Base-by-base conservation (phyloP, 2,329 filamentous ascomycete species). In the Exophiala oligosperma region DNA sequence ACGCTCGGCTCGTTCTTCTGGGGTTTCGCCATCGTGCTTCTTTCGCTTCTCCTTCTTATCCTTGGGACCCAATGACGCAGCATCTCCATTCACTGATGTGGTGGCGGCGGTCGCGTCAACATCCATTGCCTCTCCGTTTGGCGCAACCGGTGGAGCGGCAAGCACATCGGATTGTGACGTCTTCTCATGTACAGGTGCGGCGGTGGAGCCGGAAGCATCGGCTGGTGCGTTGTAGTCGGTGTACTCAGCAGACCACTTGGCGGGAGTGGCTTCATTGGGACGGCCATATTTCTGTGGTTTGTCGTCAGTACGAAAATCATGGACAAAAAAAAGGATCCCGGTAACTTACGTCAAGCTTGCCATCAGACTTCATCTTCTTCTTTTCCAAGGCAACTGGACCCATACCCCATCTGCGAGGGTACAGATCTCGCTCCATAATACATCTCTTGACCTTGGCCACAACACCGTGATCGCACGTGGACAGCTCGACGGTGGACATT, bases 351-450 rank as follows among this genome's bases (percentile, higher is more conserved):
- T 99, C 94, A 60, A 99, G 88, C 80, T 97, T 96, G 76, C 94
- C 94, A 67, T 91, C 90, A 53, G 92, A 91, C 86, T 97, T 97
- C 82, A 99, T 87, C 86, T 97, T 97, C 89, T 99, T 99, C 87
- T 99, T 99, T 84, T 97, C 92, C 49, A 89, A 79, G 50, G 94
- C 94, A 60, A 93, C 88, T 53, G 94, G 93, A 62, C 94, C 94
- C 72, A 97, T 85, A 66, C 94, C 94, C 94, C 94, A 99, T 81
- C 93, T 84, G 74, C 92, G 85, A 64, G 94, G 94, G 84, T 99
- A 99, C 59, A 97, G 83, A 74, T 97, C 94, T 70, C 94, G 90
- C 83, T 99, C 94, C 94, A 99, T 99, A 77, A 99, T 99, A 77
- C 92, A 96, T 70, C 94, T 89, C 88, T 99, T 99, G 74, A 99